These are phyloP conservation scores for Prunus mira DNA, from an alignment of 306 rosid species.

Conservation along the genomic window DNA sequence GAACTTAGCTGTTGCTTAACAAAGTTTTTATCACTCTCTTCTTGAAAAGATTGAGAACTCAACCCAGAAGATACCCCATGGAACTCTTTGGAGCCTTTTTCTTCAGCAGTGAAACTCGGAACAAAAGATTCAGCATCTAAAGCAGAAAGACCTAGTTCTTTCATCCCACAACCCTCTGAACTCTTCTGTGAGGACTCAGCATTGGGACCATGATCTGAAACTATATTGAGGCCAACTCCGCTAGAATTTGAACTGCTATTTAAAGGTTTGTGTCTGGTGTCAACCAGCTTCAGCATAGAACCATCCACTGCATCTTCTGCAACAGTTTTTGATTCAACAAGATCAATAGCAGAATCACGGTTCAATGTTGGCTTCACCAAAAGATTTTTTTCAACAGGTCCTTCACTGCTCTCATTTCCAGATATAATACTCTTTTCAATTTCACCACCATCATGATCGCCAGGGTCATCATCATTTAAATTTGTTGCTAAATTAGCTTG, in stretches of 20 bases:
- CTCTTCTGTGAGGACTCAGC: slow-evolving; percentile 24
- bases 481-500: slow-evolving; percentile 27
- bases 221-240: slow-evolving; percentile 6
- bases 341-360: neutral
- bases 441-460: slow-evolving; percentile 19
- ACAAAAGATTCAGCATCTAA: slow-evolving; percentile 31
- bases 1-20: slow-evolving; percentile 31
- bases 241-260: slow-evolving; percentile 14
- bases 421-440: slow-evolving; percentile 20
- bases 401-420: slow-evolving; percentile 29
- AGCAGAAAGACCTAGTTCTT: slow-evolving; percentile 28
- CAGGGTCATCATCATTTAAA: slow-evolving; percentile 15
- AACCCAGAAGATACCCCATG: slow-evolving; percentile 33
- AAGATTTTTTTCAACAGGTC: slow-evolving; percentile 15
- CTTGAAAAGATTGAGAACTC: slow-evolving; percentile 37
- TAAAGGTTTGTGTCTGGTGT: no score
- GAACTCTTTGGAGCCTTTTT: slow-evolving; percentile 22
- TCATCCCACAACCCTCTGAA: slow-evolving; percentile 22
- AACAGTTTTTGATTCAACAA: no score
- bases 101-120: slow-evolving; percentile 29
- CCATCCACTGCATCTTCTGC: no score
- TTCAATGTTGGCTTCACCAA: neutral
- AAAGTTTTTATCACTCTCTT: slow-evolving; percentile 30
- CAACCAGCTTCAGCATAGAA: no score
- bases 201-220: slow-evolving; percentile 18